phyloP scores from a whole-genome alignment of 805 yeast genomes.

The Saccharomycopsis sp. region DNA sequence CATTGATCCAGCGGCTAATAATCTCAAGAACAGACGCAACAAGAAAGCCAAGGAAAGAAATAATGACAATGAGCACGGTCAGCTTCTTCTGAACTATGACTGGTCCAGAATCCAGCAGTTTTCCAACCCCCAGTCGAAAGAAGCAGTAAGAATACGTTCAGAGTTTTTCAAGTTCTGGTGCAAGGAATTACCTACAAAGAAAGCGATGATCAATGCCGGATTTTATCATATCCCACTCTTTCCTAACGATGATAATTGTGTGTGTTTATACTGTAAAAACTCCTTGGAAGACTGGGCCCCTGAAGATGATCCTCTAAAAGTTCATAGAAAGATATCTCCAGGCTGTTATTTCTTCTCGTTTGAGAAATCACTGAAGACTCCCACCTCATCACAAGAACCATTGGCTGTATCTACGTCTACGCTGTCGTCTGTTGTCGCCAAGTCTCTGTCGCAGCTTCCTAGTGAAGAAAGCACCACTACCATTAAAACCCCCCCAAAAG shows the following conservation, averaged over 20 bases:
- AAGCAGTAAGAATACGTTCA: conserved; percentile 31
- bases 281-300: conserved; percentile 68
- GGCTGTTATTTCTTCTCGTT: conserved; percentile 36
- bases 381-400: background rate
- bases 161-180: conserved; percentile 41
- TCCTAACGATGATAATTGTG: conserved; percentile 46
- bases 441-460: background rate
- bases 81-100: conserved; percentile 18
- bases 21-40: conserved; percentile 13
- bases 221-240: conserved; percentile 50
- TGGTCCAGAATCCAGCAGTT: conserved; percentile 20
- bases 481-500: background rate
- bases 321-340: conserved; percentile 43
- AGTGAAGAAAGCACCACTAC: background rate
- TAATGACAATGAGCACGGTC: background rate
- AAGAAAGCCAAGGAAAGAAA: background rate
- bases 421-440: background rate
- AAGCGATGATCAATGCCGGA: conserved; percentile 51
- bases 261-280: conserved; percentile 59
- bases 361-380: background rate
- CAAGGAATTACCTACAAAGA: conserved; percentile 36
- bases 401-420: background rate
- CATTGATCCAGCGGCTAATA: conserved; percentile 24
- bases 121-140: conserved; percentile 30
- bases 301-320: conserved; percentile 55